Base-by-base conservation (phyloP, 2,329 filamentous ascomycete species). In the Fusarium armeniacum region DNA sequence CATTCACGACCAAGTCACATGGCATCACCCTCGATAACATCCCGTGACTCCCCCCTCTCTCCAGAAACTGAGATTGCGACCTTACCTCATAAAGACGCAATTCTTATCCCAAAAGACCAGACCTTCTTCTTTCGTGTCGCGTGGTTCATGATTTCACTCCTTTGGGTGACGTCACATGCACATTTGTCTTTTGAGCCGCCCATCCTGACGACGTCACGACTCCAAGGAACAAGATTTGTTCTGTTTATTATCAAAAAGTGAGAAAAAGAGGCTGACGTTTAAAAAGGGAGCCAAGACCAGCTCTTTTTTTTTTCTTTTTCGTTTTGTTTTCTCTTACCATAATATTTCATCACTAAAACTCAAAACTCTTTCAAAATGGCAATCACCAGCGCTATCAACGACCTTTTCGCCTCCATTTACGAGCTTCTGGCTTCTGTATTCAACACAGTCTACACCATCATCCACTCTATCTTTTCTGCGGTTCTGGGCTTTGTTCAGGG, bases 351-450 rank as follows among this genome's bases (percentile, higher is more conserved):
- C 16, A 22, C 9, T 6, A 35, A 35, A 28, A 30, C 36, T 18
- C 22, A 18, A 53, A 47, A 36, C 13, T 32, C 18, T 9, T 46
- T 28, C 49, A 78, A 54, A 56, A 79, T 80, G 78, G 73, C 79
- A 44, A 62, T 82, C 73, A 75, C 76, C 24, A 69, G 73, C 45
- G 81, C 80, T 32, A 65, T 83, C 53, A 70, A 72, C 45, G 78
- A 81, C 68, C 74, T 82, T 50, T 72, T 82, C 73, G 80, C 77
- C 69, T 82, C 79, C 73, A 74, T 83, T 72, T 81, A 79, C 62
- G 81, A 83, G 74, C 79, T 83, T 32, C 62, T 82, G 40, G 71
- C 77, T 35, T 81, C 80, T 7, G 62, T 83, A 50, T 68, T 83
- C 30, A 69, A 72, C 35, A 76, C 80, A n/a, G 51, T 77, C 44